Evolutionary conservation across 805 yeast genomes (phyloP), one percentile per base, ranked within the genome.

Genomic region (Saturnispora saitoi): DNA sequence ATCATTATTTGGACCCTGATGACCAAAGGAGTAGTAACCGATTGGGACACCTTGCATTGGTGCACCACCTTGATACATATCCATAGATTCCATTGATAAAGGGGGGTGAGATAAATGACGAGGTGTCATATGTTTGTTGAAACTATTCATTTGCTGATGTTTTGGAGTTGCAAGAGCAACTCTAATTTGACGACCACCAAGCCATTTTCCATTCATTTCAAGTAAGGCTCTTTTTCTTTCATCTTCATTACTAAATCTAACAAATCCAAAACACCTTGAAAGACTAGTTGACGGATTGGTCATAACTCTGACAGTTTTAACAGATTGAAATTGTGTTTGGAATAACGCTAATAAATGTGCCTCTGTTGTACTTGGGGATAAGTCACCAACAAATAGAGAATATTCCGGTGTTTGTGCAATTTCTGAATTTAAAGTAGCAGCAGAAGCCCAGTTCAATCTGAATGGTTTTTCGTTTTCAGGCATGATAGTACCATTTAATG

Each of bases 121-220:
- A 20, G 24, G 34, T 8, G 38, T 20, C 20, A 24, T 39, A 10
- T 30, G 31, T 31, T 42, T 41, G 7, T 55, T 53, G 38, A 57
- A 52, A 32, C 54, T 51, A 36, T 29, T 32, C 32, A 47, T 39
- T 48, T 55, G 52, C 47, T 63, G 71, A 57, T 73, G 77, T 58
- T 87, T 75, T 34, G 93, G 88, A 3, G 90, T 81, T 2, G 95
- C 93, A 42, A 81, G 68, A 1, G 93, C 91, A 4, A 85, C 90
- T 57, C 91, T 69, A 45, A 85, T 69, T 34, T 83, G 82, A 56
- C 91, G 69, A 3, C 90, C 91, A 34, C 86, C 88, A 58, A 85
- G 77, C 85, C 86, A 81, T 37, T 76, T 80, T 14, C 90, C 90
- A 57, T 83, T 80, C 90, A 84, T 84, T 56, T 83, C 87, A 24